Evolutionary conservation across 306 rosid genomes (phyloP).

Genomic region (Cucumis cinereus): DNA sequence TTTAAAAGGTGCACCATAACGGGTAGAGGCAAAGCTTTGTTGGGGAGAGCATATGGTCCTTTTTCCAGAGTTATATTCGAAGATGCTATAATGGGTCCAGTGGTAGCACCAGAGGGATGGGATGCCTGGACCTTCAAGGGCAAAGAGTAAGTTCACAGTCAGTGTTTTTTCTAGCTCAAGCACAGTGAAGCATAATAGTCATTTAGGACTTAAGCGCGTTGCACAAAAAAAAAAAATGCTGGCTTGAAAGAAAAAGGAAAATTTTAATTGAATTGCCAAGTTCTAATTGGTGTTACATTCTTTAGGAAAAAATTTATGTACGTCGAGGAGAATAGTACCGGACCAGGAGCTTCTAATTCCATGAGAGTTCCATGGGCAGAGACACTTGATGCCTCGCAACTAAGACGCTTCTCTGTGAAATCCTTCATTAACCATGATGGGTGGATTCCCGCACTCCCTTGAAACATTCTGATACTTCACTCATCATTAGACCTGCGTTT

Average conservation of each 20-base stretch:
- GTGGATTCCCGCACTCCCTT: conserved; percentile 10
- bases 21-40: conserved; percentile 3
- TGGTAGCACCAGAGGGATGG: conserved; percentile 27
- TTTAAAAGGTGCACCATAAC: conserved; percentile 15
- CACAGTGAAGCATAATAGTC: too few relatives aligned
- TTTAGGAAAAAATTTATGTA: conserved; percentile 5
- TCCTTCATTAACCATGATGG: conserved; percentile 25
- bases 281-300: background rate
- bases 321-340: conserved; percentile 18
- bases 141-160: conserved; percentile 12
- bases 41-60: conserved; percentile 35
- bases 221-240: too few relatives aligned
- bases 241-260: too few relatives aligned
- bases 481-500: background rate
- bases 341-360: conserved; percentile 15
- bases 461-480: background rate
- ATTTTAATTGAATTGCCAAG: background rate
- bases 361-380: conserved; percentile 23
- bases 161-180: too few relatives aligned
- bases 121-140: conserved; percentile 10
- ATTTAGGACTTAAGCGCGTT: too few relatives aligned
- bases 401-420: background rate
- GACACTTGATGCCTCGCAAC: background rate
- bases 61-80: conserved; percentile 34
- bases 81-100: background rate